Base-by-base conservation (phyloP, 441 rosid species). In the Pelargonium fulgidum region DNA sequence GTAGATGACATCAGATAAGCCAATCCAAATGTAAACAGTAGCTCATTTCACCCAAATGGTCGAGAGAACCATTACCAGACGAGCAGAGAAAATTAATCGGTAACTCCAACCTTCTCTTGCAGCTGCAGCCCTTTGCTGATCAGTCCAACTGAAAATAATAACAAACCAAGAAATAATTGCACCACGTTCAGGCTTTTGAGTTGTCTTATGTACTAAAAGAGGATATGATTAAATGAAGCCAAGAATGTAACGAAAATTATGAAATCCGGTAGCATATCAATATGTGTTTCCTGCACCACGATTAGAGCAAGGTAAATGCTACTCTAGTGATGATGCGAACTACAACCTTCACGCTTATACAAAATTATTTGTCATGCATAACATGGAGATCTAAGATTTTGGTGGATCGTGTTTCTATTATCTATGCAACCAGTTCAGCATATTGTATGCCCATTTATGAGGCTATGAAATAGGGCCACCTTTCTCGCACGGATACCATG, bases 91-190 rank as follows among this genome's bases (percentile, higher is more conserved):
- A 63, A 88, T 62, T 70, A 93, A 76, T 69, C 88, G 84, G 74
- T 89, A 93, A 19, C 94, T 88, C 97, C 94, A 88, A 33, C 98
- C 97, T 86, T 87, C 97, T 83, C 80, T 93, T 7, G 93, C 97
- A 75, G 94, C 94, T 69, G 86, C 89, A 79, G 78, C 86, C 82
- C 98, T 85, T 81, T 93, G 97, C 71, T 91, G 97, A 79, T 89
- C 97, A 14, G 98, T 93, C 98, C 98, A 93, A 44, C 97, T 93
- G 83, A 76, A 73, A 75, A 14, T 70, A 56, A 47, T 14, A 14
- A 7, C 47, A 66, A 42, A 67, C 76, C 66, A 56, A 68, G 36
- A 42, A 61, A 67, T 50, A 54, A 33, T 8, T 58, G 22, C 11
- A 64, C 12, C 24, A 19, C 14, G 42, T 39, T 39, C 8, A 39